phyloP scores from a whole-genome alignment of 2,329 filamentous ascomycete genomes.

The Colletotrichum ledebouriae region DNA sequence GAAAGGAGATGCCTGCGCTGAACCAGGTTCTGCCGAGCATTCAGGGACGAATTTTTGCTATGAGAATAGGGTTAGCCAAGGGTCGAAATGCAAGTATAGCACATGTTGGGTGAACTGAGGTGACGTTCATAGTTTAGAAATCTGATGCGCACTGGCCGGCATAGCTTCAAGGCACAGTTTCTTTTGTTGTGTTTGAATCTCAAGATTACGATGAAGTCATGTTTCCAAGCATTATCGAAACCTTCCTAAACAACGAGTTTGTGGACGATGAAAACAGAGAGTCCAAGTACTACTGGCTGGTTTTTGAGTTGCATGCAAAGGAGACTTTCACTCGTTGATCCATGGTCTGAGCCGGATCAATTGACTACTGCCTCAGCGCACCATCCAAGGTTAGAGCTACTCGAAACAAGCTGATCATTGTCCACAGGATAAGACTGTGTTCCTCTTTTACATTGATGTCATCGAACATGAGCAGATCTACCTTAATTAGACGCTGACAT shows the following conservation, averaged over 20 bases:
- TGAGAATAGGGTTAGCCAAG: too few relatives aligned
- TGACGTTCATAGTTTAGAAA: too few relatives aligned
- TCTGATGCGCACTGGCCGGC: too few relatives aligned
- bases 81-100: neutral
- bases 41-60: neutral
- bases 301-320: neutral
- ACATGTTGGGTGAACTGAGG: neutral
- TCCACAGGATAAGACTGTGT: neutral
- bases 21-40: slow-evolving; percentile 28
- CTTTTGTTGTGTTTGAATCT: too few relatives aligned
- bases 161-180: too few relatives aligned
- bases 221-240: neutral
- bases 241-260: too few relatives aligned
- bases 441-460: neutral
- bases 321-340: neutral
- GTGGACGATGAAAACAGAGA: too few relatives aligned
- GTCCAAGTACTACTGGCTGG: too few relatives aligned
- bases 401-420: neutral
- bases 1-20: slow-evolving; percentile 17
- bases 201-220: neutral
- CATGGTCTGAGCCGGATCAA: neutral
- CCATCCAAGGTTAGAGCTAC: neutral
- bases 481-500: too few relatives aligned
- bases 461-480: neutral
- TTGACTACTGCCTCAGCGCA: neutral